Evolutionary conservation across 805 yeast species (phyloP), one percentile per base, ranked within the genome.

Genomic region (Starmerella powellii): DNA sequence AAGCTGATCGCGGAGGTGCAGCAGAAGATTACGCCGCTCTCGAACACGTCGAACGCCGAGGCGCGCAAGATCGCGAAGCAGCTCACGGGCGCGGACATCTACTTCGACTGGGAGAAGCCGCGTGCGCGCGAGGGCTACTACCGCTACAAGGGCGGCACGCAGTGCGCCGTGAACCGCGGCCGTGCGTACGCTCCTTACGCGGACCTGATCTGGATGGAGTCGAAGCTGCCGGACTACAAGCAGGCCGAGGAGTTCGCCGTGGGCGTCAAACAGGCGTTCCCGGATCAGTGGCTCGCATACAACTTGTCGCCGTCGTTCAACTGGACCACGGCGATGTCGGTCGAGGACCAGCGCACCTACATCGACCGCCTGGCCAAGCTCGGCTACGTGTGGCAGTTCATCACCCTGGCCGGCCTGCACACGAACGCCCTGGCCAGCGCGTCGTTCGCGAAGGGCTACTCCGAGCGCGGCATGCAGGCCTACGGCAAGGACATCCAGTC

Each of bases 121-220:
- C 79, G 96, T 64, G 94, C 83, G 50, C 75, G 96, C 63, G 97
- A 88, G 69, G 97, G 97, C 56, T 83, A 82, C 75, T 88, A 88
- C 77, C 76, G 95, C 60, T 87, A 85, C 77, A 71, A 70, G 58
- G 97, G 97, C 57, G 97, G 97, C 56, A 84, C 95, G 47, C 87
- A 84, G 70, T 86, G 95, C 72, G 95, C 97, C 38, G 81, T 88
- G 40, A 88, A 85, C 79, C 79, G 97, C 63, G 96, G 94, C 49
- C 76, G 94, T 59, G 93, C 95, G 24, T 88, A 71, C 62, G 87
- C 95, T 42, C 95, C 95, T 49, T 88, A 80, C 64, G 86, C 94
- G 34, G 97, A 87, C 65, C 71, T 88, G 68, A 78, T 87, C 55
- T 88, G 97, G 97, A 87, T 88, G 96, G 97, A 88, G 71, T 80